Conservation (phyloP, 1,284 basidiomycete genomes). For the Ceratobasidium theobromae region DNA sequence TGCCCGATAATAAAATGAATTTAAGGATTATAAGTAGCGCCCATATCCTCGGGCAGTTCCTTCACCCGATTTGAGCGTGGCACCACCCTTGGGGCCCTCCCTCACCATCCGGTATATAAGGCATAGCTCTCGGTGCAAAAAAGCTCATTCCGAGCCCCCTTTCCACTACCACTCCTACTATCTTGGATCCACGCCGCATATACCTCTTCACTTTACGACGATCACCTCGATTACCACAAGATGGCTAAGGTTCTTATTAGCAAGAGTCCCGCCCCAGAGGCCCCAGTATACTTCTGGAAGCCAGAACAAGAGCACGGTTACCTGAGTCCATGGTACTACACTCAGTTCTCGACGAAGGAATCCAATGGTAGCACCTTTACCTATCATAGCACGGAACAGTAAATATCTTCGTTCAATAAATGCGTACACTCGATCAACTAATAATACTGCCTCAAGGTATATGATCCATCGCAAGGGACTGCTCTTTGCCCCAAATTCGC, state of each 20-base stretch:
- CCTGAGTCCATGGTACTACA: slow-evolving; percentile 28
- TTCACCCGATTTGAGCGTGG: background rate
- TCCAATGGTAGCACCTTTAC: slow-evolving; percentile 21
- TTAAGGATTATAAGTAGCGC: background rate
- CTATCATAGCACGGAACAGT: slow-evolving; percentile 25
- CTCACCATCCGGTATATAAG: background rate
- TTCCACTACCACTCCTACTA: background rate
- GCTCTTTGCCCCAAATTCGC: slow-evolving; percentile 47
- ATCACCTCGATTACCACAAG: background rate
- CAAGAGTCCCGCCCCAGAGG: background rate
- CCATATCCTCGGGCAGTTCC: background rate
- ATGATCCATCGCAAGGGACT: slow-evolving; percentile 66
- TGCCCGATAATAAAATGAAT: no score
- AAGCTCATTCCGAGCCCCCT: background rate
- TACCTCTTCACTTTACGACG: background rate
- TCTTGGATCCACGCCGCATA: background rate
- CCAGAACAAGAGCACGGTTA: slow-evolving; percentile 32
- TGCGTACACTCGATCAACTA: background rate
- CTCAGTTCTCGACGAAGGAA: slow-evolving; percentile 19
- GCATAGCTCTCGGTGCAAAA: background rate
- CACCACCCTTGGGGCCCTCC: background rate
- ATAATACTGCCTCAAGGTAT: slow-evolving; percentile 42
- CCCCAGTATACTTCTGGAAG: slow-evolving; percentile 29
- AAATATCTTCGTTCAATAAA: background rate
- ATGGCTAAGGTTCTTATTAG: background rate